These are phyloP conservation scores for Podospora anserina DNA, from an alignment of 495 filamentous ascomycete genomes.

Conservation along the genomic window DNA sequence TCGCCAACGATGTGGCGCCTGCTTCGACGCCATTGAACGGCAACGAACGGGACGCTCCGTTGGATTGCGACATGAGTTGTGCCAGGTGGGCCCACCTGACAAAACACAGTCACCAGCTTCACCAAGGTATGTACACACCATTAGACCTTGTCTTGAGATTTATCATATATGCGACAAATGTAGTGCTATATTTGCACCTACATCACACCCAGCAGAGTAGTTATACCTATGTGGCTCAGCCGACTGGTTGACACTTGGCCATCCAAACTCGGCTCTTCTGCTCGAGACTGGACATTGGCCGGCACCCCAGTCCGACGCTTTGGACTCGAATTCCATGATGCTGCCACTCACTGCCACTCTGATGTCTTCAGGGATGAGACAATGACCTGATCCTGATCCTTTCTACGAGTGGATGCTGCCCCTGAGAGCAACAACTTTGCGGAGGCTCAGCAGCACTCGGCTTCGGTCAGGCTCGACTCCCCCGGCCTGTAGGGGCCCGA, in stretches of 20 bases:
- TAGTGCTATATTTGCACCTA: background rate
- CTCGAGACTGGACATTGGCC: background rate
- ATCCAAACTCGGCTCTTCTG: background rate
- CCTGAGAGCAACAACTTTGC: background rate
- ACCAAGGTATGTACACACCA: no score
- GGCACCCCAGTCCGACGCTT: background rate
- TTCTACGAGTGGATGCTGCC: background rate
- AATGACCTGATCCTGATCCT: background rate
- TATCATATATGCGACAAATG: background rate
- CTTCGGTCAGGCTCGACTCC: background rate
- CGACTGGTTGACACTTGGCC: background rate
- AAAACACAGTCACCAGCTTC: background rate
- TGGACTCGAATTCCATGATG: background rate
- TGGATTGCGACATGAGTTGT: background rate
- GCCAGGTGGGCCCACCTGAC: constrained; percentile 5
- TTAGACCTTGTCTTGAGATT: no score
- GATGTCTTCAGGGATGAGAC: background rate
- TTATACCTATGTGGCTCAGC: background rate
- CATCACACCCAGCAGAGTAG: background rate
- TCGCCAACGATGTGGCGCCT: constrained; percentile 4
- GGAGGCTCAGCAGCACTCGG: background rate
- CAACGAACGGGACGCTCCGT: constrained; percentile 11
- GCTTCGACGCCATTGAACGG: constrained; percentile 11
- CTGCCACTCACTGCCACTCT: background rate
- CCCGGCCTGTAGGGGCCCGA: background rate